These are phyloP conservation scores for Russula griseocarnosa DNA, from an alignment of 768 basidiomycete genomes.

Conservation along the genomic window DNA sequence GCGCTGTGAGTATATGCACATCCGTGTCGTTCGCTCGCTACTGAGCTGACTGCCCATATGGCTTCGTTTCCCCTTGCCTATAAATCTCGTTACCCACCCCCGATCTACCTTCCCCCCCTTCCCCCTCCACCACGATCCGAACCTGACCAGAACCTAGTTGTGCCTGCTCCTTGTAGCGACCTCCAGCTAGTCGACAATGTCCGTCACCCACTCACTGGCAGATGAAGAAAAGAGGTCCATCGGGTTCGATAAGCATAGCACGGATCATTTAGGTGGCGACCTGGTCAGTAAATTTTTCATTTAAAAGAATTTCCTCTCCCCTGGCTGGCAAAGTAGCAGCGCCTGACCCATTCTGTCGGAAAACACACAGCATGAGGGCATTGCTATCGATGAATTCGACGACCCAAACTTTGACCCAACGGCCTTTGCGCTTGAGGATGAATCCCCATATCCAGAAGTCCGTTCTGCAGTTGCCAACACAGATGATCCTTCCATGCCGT, in stretches of 20 bases:
- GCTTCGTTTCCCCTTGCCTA: not conserved
- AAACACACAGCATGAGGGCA: not conserved
- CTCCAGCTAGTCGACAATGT: constrained; percentile 20
- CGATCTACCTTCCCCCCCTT: not conserved
- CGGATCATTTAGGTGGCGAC: not conserved
- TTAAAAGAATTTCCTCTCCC: not conserved
- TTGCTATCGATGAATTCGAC: constrained; percentile 31
- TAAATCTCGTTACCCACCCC: not conserved
- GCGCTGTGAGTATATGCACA: too few species aligned
- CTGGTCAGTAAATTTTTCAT: not conserved
- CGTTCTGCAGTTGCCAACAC: constrained; percentile 49
- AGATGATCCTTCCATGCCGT: constrained; percentile 44
- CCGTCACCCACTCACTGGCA: constrained; percentile 5
- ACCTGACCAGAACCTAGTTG: constrained; percentile 8
- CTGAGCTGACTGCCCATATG: not conserved
- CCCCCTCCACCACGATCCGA: not conserved
- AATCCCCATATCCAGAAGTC: constrained; percentile 54
- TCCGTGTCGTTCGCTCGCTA: not conserved
- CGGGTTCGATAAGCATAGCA: constrained; percentile 27
- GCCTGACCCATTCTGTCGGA: not conserved
- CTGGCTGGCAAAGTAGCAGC: not conserved
- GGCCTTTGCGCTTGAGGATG: constrained; percentile 37
- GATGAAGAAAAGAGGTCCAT: constrained; percentile 29
- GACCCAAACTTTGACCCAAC: constrained; percentile 38
- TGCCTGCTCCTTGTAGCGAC: not conserved